Evolutionary conservation across 2,329 filamentous ascomycete species (phyloP), one percentile per base, ranked within the genome.

Genomic region (Sporothrix brasiliensis): DNA sequence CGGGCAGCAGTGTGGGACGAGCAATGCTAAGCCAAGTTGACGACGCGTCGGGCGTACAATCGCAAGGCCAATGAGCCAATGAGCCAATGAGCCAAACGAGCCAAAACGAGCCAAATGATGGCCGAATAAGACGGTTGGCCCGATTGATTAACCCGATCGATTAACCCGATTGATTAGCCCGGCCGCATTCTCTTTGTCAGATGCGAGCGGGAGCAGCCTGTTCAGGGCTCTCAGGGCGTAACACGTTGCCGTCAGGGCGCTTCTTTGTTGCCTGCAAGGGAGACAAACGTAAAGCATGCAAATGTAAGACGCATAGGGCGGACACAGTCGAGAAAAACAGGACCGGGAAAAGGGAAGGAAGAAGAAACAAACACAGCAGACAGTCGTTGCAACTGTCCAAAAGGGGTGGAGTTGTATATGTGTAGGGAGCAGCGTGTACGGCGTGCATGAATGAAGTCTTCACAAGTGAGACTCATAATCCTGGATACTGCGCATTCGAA

Each of bases 51-150:
- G 60, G 21, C 56, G 34, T n/a, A 63, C 60, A 63, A 63, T 49
- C 16, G 39, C 41, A 47, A 19, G 30, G 30, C 19, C 41, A 60
- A 41, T n/a, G n/a, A n/a, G n/a, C n/a, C n/a, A n/a, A n/a, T n/a
- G n/a, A n/a, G n/a, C n/a, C n/a, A n/a, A n/a, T n/a, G n/a, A n/a
- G n/a, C n/a, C n/a, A n/a, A 60, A 41, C 30, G 52, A 19, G 30
- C 19, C 41, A 60, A 41, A 24, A 24, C 24, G 24, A 24, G 24
- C 24, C 24, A 24, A 60, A 41, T 16, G 52, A 60, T n/a, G n/a
- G 21, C 41, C 10, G 21, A 47, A 19, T 63, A 63, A 47, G 60
- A 63, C 60, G 60, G 34, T 49, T 63, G 60, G 60, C 11, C n/a
- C n/a, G 13, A 63, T 47, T 16, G 21, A 30, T 30, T 63, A 27